phyloP scores from a whole-genome alignment of 148 eudicot genomes.

The Diospyros lotus region DNA sequence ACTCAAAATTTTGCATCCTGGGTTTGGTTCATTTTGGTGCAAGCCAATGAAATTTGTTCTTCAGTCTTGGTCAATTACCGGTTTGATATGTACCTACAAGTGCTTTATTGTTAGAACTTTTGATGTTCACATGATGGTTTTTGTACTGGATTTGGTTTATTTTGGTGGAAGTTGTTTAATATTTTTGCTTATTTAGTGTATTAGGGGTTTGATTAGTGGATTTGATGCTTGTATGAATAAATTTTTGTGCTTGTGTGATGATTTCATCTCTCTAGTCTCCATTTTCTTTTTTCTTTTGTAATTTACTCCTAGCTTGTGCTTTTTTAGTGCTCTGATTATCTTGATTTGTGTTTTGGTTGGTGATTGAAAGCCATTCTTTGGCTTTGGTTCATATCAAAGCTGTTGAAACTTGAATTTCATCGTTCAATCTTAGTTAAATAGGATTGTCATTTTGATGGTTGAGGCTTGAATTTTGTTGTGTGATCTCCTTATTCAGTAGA shows the following conservation, averaged over 20 bases:
- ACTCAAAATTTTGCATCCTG: too few species aligned
- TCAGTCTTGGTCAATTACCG: too few species aligned
- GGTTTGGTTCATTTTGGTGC: background rate
- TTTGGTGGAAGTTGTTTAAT: constrained; percentile 5
- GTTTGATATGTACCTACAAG: too few species aligned
- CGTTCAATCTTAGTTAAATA: background rate
- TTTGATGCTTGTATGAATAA: background rate
- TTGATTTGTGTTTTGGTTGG: background rate
- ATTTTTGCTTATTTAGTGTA: background rate
- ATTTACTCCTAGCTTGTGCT: background rate
- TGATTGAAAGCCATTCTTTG: background rate
- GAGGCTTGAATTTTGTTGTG: background rate
- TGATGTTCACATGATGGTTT: too few species aligned
- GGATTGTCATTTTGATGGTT: background rate
- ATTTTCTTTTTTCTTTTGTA: background rate
- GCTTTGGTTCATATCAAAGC: background rate
- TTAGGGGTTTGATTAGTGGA: background rate
- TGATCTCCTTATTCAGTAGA: background rate
- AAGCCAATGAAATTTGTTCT: too few species aligned
- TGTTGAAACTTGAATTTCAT: background rate
- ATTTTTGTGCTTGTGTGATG: background rate
- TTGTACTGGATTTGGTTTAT: too few species aligned
- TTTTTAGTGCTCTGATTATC: too few species aligned
- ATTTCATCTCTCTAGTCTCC: background rate
- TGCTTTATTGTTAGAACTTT: too few species aligned